Base-by-base conservation (phyloP, 2,329 filamentous ascomycete species). In the Phialemonium atrogriseum region DNA sequence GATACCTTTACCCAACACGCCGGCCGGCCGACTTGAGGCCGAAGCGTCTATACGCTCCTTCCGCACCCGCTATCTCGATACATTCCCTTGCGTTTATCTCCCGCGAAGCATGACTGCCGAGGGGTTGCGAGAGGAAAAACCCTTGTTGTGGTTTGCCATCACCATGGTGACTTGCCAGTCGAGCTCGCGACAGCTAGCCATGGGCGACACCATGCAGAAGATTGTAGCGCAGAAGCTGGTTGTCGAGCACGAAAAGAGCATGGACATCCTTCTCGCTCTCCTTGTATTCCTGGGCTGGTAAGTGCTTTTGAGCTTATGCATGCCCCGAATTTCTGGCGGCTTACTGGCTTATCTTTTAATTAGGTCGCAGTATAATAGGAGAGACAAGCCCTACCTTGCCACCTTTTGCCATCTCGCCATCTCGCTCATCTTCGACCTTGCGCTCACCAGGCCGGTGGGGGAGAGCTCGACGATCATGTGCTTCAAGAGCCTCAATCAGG, bases 211-310 rank as follows among this genome's bases (percentile, higher is more conserved):
- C 12, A 50, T 67, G 5, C 62, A 63, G 24, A 53, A 60, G 26
- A 55, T 64, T 16, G 32, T 73, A 10, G 58, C 65, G 0, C 54
- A 61, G n/a, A 60, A 58, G 34, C 50, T 71, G 16, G 42, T 74
- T 6, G 36, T 70, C 10, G 57, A 66, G 8, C 51, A 59, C n/a
- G 67, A 73, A 34, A 60, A 62, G 30, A 62, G 48, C 28, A 51
- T 74, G 23, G 73, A 77, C 39, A 39, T 75, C 9, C 50, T 77
- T 2, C 53, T 68, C 9, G 70, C 70, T 0, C 36, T 74, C 4
- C 43, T 77, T 11, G 38, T 55, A 41, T 31, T 64, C 52, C 32
- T 52, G 62, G 14, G 55, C 19, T 75, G 70, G 67, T 65, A 46
- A 41, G 55, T 41, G n/a, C n/a, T n/a, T n/a, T n/a, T n/a, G n/a